A percentile compares a stretch with the other conserved stretches of the same genome.
Evolutionary conservation across 441 rosid genomes (phyloP).

Genomic region (Erodium moschatum): DNA sequence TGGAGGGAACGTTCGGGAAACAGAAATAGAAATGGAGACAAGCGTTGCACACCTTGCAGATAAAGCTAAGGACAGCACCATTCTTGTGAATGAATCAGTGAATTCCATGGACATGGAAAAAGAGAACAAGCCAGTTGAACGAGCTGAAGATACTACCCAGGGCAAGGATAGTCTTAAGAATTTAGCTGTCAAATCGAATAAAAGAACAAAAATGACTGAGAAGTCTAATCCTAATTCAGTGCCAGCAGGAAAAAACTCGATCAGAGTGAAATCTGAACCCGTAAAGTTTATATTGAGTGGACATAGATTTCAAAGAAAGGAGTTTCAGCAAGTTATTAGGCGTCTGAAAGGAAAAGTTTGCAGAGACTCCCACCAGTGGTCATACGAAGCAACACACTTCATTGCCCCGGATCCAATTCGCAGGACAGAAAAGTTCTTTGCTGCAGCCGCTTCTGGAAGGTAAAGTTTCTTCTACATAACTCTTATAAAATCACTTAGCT

Average conservation of each 20-base stretch:
- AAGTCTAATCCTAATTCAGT: constrained; percentile 24
- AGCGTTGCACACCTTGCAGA: constrained; percentile 16
- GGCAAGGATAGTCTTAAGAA: constrained; percentile 25
- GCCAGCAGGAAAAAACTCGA: constrained; percentile 18
- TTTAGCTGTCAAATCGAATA: constrained; percentile 26
- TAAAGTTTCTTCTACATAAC: background rate
- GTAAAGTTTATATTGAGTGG: constrained; percentile 64
- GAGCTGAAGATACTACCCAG: constrained; percentile 20
- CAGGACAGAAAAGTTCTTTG: constrained; percentile 18
- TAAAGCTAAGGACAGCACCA: constrained; percentile 19
- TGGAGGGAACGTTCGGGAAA: constrained; percentile 19
- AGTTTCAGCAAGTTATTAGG: constrained; percentile 57
- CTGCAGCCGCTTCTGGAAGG: constrained; percentile 16
- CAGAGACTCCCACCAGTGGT: constrained; percentile 91
- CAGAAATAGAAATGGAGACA: constrained; percentile 23
- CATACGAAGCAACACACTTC: constrained; percentile 90
- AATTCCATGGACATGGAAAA: constrained; percentile 32
- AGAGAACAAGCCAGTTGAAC: constrained; percentile 38
- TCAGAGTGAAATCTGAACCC: constrained; percentile 33
- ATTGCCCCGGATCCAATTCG: constrained; percentile 50
- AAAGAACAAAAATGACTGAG: constrained; percentile 20
- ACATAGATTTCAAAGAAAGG: constrained; percentile 57
- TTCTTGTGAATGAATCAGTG: constrained; percentile 18
- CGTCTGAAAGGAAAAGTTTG: constrained; percentile 64
- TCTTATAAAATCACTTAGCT: background rate